Evolutionary conservation across 176 grass and related monocot species (phyloP).

Genomic region (Ensete glaucum): DNA sequence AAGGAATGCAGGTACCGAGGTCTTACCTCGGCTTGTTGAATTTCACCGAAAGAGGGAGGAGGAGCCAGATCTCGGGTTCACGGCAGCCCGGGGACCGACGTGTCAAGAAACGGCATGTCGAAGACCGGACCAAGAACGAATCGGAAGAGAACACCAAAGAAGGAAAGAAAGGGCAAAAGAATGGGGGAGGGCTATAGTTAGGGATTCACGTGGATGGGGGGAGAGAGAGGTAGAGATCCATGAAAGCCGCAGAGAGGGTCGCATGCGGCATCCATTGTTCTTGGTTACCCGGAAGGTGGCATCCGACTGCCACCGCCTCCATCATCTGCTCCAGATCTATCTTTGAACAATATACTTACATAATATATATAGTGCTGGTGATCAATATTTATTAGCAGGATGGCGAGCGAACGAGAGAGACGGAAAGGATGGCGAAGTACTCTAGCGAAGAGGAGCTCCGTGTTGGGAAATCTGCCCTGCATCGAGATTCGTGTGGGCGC

Average conservation of each 20-base stretch:
- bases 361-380: background rate
- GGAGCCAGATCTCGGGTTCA: background rate
- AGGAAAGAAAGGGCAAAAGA: background rate
- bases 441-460: background rate
- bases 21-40: background rate
- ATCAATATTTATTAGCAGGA: background rate
- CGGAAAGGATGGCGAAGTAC: background rate
- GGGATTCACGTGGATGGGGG: background rate
- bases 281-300: too few relatives aligned
- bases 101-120: background rate
- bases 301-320: background rate
- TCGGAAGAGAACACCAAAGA: background rate
- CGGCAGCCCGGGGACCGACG: background rate
- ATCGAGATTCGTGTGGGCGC: background rate
- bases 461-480: background rate
- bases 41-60: background rate
- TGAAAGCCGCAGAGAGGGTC: background rate
- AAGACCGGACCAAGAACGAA: background rate
- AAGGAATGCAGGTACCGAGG: background rate
- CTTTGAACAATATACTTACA: background rate
- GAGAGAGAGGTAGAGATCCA: background rate
- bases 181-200: background rate
- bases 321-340: background rate
- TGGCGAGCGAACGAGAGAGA: background rate
- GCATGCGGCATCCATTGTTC: background rate